These are phyloP conservation scores for Phytophthora quininea DNA, from an alignment of 352 stramenopile genomes.

Conservation along the genomic window DNA sequence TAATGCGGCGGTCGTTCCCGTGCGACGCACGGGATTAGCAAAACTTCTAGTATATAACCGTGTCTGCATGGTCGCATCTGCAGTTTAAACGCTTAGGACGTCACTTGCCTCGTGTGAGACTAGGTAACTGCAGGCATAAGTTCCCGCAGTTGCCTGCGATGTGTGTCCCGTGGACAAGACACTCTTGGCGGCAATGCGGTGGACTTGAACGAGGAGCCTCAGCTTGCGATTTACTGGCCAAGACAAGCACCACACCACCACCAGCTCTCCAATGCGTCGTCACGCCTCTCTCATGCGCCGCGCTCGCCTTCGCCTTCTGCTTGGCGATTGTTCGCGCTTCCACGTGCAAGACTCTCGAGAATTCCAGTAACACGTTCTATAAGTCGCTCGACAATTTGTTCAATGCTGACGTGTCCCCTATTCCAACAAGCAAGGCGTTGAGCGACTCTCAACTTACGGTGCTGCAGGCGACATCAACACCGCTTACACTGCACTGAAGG, in stretches of 20 bases:
- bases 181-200: too few relatives aligned
- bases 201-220: neutral
- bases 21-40: too few relatives aligned
- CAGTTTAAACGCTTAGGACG: too few relatives aligned
- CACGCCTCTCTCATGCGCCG: conserved; percentile 1
- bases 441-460: conserved; percentile 41
- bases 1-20: too few relatives aligned
- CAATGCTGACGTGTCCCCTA: conserved; percentile 1
- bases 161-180: too few relatives aligned
- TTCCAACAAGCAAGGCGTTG: conserved; percentile 28
- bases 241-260: conserved; percentile 1
- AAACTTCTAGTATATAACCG: too few relatives aligned
- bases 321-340: conserved; percentile 5
- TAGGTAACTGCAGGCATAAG: too few relatives aligned
- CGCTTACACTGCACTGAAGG: conserved; percentile 14
- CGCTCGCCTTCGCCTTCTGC: conserved; percentile 3
- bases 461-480: conserved; percentile 38
- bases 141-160: too few relatives aligned
- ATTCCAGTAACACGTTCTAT: conserved; percentile 7
- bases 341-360: conserved; percentile 20
- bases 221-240: neutral
- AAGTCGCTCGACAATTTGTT: conserved; percentile 6
- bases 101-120: too few relatives aligned
- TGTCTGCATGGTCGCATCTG: too few relatives aligned
- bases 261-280: neutral